Evolutionary conservation across 2,329 filamentous ascomycete species (phyloP), one percentile per base, ranked within the genome.

Genomic region (Sporothrix variecibatus): DNA sequence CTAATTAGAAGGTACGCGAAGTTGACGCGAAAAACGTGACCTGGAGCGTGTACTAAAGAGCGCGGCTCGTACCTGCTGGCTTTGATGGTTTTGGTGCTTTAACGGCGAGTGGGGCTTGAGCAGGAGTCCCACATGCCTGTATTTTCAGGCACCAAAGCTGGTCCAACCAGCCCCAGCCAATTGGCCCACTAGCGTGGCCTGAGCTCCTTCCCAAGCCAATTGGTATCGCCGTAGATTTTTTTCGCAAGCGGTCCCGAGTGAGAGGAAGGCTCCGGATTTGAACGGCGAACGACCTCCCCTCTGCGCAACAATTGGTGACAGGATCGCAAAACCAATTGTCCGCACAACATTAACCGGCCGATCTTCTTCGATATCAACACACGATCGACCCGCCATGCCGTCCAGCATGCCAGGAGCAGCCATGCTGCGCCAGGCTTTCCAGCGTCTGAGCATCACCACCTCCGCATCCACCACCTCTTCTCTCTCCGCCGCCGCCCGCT

Each of bases 361-460:
- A 23, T 51, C 43, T 7, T 8, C 17, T 31, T 26, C 17, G 15
- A 26, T 46, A 11, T 67, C 17, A 17, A 8, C 9, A 53, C 49
- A 51, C 28, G 74, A 49, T 28, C 23, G 0, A 28, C 49, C 60
- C 67, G 28, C 43, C 60, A 74, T 78, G 77, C 78, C 79, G 79
- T 79, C 82, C 75, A 80, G 79, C 78, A 80, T 85, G 64, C 82
- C 84, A 8, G 72, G 74, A 70, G 70, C 74, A 4, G 73, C 74
- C 75, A 81, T 84, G 78, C 82, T 90, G 75, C 79, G 85, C 77
- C 84, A 84, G 80, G 86, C 87, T 79, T 85, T 90, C 38, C 84
- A 83, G 75, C 84, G 85, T 73, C 82, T 90, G 75, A 84, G 82
- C 73, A 79, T 82, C 82, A 9, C 79, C 83, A 3, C 68, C 3